Conservation (phyloP, 768 basidiomycete genomes). For the Russula sp. region DNA sequence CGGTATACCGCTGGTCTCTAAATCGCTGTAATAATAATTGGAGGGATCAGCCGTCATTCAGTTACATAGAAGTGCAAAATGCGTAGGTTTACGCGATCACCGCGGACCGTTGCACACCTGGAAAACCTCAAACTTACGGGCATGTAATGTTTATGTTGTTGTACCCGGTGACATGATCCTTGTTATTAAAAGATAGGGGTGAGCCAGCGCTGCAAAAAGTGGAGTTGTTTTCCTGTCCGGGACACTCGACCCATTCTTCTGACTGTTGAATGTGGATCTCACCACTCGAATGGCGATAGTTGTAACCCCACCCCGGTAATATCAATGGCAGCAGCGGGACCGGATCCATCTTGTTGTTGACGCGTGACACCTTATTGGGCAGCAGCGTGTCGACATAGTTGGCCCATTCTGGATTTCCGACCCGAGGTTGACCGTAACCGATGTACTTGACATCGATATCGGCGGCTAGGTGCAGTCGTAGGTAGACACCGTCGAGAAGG, state of each 20-base stretch:
- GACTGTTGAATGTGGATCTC: slow-evolving; percentile 19
- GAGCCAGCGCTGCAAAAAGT: slow-evolving; percentile 7
- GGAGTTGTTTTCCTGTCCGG: slow-evolving; percentile 14
- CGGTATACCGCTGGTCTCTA: too few species aligned
- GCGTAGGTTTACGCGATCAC: too few species aligned
- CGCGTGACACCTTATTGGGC: slow-evolving; percentile 8
- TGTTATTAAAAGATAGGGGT: too few species aligned
- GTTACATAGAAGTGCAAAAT: too few species aligned
- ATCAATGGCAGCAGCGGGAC: slow-evolving; percentile 21
- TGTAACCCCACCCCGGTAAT: slow-evolving; percentile 11
- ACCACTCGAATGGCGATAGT: slow-evolving; percentile 19
- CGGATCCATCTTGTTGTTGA: slow-evolving; percentile 22
- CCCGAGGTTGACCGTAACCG: slow-evolving; percentile 46
- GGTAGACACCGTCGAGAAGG: slow-evolving; percentile 28
- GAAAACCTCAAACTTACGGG: too few species aligned
- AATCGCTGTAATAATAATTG: too few species aligned
- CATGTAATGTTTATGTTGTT: too few species aligned
- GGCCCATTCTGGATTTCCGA: slow-evolving; percentile 47
- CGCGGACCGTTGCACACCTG: too few species aligned
- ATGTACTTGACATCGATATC: slow-evolving; percentile 34
- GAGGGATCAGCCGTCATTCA: too few species aligned
- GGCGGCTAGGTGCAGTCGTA: slow-evolving; percentile 28
- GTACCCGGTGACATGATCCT: too few species aligned
- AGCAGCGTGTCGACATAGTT: slow-evolving; percentile 19
- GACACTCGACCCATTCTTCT: slow-evolving; percentile 5